Base-by-base conservation (phyloP, 345 rosid species). In the Eucalyptus caleyi region DNA sequence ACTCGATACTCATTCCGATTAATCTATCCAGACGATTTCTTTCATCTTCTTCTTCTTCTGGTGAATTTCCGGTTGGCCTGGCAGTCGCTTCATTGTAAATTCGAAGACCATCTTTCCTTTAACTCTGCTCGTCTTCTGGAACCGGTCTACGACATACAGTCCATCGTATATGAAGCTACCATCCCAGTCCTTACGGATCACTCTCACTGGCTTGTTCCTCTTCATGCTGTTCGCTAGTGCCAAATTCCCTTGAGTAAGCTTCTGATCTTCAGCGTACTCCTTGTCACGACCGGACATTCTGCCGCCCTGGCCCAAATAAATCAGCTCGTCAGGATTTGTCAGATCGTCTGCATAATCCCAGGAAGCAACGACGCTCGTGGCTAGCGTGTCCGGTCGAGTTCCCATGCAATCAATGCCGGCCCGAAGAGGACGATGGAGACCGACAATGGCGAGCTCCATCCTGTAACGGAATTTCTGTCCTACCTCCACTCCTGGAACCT, bases 301-400 rank as follows among this genome's bases (percentile, higher is more conserved):
- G 26, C 92, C 91, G 9, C 92, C 92, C 15, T 89, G 50, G 11
- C 91, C 91, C 32, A 87, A 21, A 26, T 91, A 91, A 59, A 87
- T 27, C 86, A 91, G 54, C 34, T 27, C 86, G 24, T 89, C 87
- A 1, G 91, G 67, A 42, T 67, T 51, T 13, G 12, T 62, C 59
- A 54, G 53, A 7, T 88, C 32, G 23, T 91, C 88, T 3, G 44
- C 32, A 69, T 89, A 69, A 37, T 86, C 82, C 26, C 87, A 54
- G 2, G 91, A 89, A 26, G 91, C 92, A 19, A 91, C 91, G 9
- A 91, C 32, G 56, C 91, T 91, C 6, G 89, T 72, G 21, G 88
- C 88, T 11, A 91, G 26, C 54, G 26, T 37, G 21, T 40, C 45
- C 1, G 82, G 81, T 6, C 44, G 30, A 16, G 53, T 8, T 18